Evolutionary conservation across 2,329 filamentous ascomycete genomes (phyloP).

Genomic region (Gremmenia infestans): DNA sequence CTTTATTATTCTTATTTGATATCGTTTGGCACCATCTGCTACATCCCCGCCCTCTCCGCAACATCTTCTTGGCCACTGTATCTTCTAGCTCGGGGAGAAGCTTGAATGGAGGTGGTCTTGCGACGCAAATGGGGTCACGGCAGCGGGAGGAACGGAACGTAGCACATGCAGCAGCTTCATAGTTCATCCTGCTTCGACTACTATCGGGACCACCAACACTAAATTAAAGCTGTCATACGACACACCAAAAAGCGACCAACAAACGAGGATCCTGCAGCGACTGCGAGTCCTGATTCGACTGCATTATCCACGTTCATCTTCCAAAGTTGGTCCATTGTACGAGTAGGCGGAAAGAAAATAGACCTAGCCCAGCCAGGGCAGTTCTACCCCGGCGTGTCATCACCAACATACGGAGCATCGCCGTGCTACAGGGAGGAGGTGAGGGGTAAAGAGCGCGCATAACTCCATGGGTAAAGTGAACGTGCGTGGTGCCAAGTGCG

Average conservation of each 20-base stretch:
- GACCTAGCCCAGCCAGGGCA: neutral
- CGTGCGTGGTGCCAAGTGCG: slow-evolving; percentile 14
- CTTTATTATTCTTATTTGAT: neutral
- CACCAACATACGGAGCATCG: neutral
- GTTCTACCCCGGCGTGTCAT: neutral
- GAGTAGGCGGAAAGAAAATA: neutral
- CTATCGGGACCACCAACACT: slow-evolving; percentile 2
- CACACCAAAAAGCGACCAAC: slow-evolving; percentile 2
- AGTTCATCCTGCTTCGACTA: neutral
- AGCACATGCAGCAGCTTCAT: slow-evolving; percentile 10
- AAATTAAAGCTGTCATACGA: slow-evolving; percentile 11
- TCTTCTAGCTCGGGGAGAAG: neutral
- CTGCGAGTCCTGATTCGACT: neutral
- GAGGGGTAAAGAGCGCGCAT: slow-evolving; percentile 5
- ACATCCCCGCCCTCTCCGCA: neutral
- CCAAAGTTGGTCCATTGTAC: neutral
- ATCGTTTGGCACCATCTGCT: neutral
- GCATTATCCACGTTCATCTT: neutral
- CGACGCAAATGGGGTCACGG: slow-evolving; percentile 9
- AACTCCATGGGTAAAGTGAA: slow-evolving; percentile 13
- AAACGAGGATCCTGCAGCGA: neutral
- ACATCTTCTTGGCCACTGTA: neutral
- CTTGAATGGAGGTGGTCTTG: slow-evolving; percentile 1
- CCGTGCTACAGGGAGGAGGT: neutral
- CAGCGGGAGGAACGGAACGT: slow-evolving; percentile 21